Evolutionary conservation across 2,329 filamentous ascomycete genomes (phyloP), one percentile per base, ranked within the genome.

Genomic region (Aspergillus pseudotamarii): DNA sequence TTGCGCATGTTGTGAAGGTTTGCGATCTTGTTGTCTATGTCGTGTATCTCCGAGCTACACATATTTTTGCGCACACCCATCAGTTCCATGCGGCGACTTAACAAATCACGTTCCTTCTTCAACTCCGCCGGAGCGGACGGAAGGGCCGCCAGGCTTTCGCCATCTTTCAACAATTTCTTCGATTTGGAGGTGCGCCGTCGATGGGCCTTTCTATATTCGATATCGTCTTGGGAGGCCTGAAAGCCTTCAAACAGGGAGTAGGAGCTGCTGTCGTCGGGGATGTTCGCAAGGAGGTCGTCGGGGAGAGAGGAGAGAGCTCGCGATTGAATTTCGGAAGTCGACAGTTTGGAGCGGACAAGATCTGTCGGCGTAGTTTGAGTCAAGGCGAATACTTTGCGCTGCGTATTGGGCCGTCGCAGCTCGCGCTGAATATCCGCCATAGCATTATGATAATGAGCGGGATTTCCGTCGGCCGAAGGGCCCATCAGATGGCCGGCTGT

Each of bases 191-290:
- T 86, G 65, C 88, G 88, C 70, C 91, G 86, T 58, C 89, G 81
- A 68, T 86, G 87, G 69, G 88, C 86, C 76, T 90, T 91, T 75
- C 90, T 89, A 68, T 86, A 87, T 66, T 90, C 87, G 59, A 74
- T 78, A 60, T 81, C 82, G 55, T 84, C 80, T 61, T 95, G 84
- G 67, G 89, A 94, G 55, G 94, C 95, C 80, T 96, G 90, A 78
- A 99, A 99, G 68, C 95, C 95, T 78, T 99, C 92, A 78, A 99
- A 98, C 51, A 99, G 84, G 46, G 94, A 97, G 81, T 96, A 99
- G 19, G 89, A 84, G 78, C 92, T 96, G 26, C 90, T 89, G 75
- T 90, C 86, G 64, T 96, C 93, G 69, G 95, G 95, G 57, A 97
- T 94, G 76, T 97, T 94, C 69, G 84, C 83, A 54, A 99, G 87